These are phyloP conservation scores for Candida fluviatilis DNA, from an alignment of 805 yeast genomes.

Conservation along the genomic window DNA sequence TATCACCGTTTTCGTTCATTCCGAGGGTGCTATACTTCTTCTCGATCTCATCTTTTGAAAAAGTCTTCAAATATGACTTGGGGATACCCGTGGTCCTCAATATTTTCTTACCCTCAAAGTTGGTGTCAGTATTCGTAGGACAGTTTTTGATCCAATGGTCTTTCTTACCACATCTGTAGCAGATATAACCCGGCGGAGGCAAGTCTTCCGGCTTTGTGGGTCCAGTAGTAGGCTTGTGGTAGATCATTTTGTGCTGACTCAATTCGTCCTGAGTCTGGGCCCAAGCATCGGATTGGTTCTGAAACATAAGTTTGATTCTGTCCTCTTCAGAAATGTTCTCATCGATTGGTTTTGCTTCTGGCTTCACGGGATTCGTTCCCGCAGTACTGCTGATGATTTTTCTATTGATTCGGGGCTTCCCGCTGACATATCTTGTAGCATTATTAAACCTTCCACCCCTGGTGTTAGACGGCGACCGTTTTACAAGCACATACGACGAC, in stretches of 20 bases:
- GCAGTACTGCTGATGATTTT: constrained; percentile 32
- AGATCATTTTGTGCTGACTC: constrained; percentile 80
- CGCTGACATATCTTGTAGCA: constrained; percentile 68
- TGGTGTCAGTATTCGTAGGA: constrained; percentile 90
- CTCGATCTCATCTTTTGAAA: constrained; percentile 70
- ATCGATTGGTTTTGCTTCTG: constrained; percentile 19
- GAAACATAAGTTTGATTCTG: constrained; percentile 84
- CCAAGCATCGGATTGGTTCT: constrained; percentile 93
- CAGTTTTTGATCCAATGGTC: constrained; percentile 94
- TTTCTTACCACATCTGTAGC: constrained; percentile 93
- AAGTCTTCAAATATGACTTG: constrained; percentile 79
- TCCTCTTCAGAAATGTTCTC: constrained; percentile 74
- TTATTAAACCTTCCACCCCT: constrained; percentile 46
- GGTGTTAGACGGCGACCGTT: constrained; percentile 64
- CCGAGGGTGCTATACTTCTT: constrained; percentile 33
- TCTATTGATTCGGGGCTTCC: constrained; percentile 53
- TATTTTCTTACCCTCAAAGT: constrained; percentile 87
- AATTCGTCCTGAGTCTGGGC: constrained; percentile 87
- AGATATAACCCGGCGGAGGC: constrained; percentile 94
- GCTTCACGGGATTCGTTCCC: constrained; percentile 10
- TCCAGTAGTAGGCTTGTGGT: constrained; percentile 42
- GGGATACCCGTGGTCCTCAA: constrained; percentile 98
- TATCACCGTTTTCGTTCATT: constrained; percentile 40
- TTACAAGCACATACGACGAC: constrained; percentile 77
- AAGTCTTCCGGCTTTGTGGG: constrained; percentile 52